Conservation (phyloP, 1,139 yeast species). For the Debaryomyces udenii region DNA sequence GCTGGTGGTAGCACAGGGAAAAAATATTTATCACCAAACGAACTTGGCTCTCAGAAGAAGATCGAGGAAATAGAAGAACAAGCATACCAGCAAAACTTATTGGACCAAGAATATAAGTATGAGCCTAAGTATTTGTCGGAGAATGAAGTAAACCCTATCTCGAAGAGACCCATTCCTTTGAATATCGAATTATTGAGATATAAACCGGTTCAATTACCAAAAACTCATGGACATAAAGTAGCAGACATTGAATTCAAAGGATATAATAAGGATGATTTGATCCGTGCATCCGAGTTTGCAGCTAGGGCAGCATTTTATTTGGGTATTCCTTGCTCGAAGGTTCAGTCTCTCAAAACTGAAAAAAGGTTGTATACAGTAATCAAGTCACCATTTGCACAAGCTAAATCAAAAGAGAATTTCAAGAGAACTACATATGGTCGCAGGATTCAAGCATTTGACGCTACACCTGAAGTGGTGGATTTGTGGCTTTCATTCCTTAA, state of each 20-base stretch:
- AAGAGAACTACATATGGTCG: constrained; percentile 85
- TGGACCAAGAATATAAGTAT: constrained; percentile 36
- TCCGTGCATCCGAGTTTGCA: constrained; percentile 82
- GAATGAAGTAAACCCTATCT: constrained; percentile 29
- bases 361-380: constrained; percentile 85
- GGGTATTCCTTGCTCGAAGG: constrained; percentile 72
- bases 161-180: constrained; percentile 67
- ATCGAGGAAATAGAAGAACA: constrained; percentile 33
- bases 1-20: constrained; percentile 5
- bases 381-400: constrained; percentile 91
- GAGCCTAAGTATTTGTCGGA: constrained; percentile 45
- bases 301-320: constrained; percentile 87
- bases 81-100: constrained; percentile 32
- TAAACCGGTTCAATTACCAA: constrained; percentile 73
- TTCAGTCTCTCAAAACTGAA: constrained; percentile 70
- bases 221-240: constrained; percentile 70
- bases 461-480: constrained; percentile 84
- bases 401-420: constrained; percentile 93
- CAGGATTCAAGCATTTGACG: constrained; percentile 74
- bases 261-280: constrained; percentile 69
- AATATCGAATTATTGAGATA: constrained; percentile 82
- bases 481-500: constrained; percentile 78
- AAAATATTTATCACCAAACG: constrained; percentile 35
- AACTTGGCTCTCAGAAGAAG: constrained; percentile 30
- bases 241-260: constrained; percentile 76